Conservation (phyloP, 768 basidiomycete species). For the Calocera cornea region DNA sequence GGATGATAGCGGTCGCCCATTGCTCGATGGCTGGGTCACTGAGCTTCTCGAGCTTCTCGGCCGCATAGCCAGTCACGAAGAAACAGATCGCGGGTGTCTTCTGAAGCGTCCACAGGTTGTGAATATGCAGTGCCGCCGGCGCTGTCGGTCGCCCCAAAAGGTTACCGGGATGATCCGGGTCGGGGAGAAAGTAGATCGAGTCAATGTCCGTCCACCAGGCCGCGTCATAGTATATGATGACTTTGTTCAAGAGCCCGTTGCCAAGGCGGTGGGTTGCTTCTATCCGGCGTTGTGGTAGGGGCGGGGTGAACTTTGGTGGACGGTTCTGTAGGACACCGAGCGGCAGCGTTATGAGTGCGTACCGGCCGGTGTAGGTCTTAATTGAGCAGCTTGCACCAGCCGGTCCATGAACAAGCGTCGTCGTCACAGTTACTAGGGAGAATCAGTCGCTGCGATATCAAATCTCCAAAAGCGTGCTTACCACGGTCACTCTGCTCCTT, state of each 20-base stretch:
- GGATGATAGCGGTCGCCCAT: slow-evolving; percentile 5
- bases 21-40: slow-evolving; percentile 6
- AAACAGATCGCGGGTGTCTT: slow-evolving; percentile 1
- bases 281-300: slow-evolving; percentile 10
- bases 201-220: slow-evolving; percentile 8
- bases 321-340: slow-evolving; percentile 11
- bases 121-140: not conserved
- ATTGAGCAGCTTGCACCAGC: not conserved
- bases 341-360: slow-evolving; percentile 8
- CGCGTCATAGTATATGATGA: slow-evolving; percentile 8
- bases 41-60: slow-evolving; percentile 8
- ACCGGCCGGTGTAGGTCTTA: slow-evolving; percentile 4
- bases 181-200: slow-evolving; percentile 7
- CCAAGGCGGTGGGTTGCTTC: slow-evolving; percentile 8
- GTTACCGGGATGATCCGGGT: slow-evolving; percentile 1
- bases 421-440: not conserved
- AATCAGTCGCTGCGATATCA: not conserved
- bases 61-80: slow-evolving; percentile 9
- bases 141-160: not conserved
- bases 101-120: slow-evolving; percentile 10
- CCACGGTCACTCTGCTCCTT: not conserved
- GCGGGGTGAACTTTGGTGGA: slow-evolving; percentile 8
- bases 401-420: not conserved
- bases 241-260: slow-evolving; percentile 12
- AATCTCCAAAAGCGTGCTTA: not conserved